phyloP scores from a whole-genome alignment of 257 asterid genomes.

The Scutellaria minor region DNA sequence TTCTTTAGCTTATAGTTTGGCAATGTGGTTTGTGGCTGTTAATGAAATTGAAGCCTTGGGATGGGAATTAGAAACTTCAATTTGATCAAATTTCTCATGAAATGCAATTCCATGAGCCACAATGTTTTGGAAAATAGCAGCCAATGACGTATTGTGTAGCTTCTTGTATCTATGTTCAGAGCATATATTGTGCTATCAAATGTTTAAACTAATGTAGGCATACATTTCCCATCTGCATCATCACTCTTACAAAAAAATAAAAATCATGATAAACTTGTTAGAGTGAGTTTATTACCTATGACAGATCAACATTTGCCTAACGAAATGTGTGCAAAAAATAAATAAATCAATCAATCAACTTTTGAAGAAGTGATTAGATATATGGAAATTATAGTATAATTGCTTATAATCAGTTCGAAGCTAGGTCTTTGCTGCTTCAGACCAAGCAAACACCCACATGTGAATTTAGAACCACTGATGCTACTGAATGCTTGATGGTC shows the following conservation, averaged over 20 bases:
- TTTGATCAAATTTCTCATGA: neutral
- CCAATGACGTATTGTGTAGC: conserved; percentile 20
- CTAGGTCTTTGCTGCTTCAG: no score
- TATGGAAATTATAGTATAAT: no score
- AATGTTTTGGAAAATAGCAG: neutral
- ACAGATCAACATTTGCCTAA: conserved; percentile 4
- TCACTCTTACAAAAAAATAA: neutral
- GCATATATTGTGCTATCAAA: no score
- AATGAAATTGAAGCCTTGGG: conserved; percentile 15
- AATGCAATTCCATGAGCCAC: conserved; percentile 2
- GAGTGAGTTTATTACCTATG: neutral
- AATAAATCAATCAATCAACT: no score
- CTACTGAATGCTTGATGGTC: neutral
- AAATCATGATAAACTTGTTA: conserved; percentile 3
- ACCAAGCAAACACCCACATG: no score
- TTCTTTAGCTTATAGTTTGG: conserved; percentile 8
- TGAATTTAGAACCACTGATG: neutral
- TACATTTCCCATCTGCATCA: neutral
- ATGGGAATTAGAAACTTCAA: conserved; percentile 5
- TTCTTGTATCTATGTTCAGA: neutral
- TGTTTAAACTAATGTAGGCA: no score
- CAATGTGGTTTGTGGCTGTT: conserved; percentile 10
- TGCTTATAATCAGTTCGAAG: no score
- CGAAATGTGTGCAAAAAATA: neutral
- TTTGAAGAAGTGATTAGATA: no score